Evolutionary conservation across 2,329 filamentous ascomycete genomes (phyloP), one percentile per base, ranked within the genome.

Genomic region (Colletotrichum eleusines): DNA sequence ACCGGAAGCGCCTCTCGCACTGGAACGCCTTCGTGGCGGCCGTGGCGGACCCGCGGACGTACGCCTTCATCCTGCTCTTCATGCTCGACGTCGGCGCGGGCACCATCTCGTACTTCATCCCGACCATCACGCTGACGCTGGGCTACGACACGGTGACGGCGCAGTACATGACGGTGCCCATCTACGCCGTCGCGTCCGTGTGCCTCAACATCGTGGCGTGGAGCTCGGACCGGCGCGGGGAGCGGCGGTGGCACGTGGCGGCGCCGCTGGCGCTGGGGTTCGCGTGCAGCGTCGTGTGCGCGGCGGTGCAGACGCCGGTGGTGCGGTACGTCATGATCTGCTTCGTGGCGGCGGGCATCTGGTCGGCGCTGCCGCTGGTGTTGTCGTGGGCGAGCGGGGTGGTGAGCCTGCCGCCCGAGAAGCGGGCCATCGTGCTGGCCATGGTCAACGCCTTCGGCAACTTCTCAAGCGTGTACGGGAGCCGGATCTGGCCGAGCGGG

Each of bases 51-150:
- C 84, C 83, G 77, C 78, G 84, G 46, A 85, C 85, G 0, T 87
- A 84, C 72, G 75, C 83, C 3, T 83, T 88, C 69, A 80, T 85
- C 16, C 65, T 85, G 0, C 82, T 85, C 3, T 87, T 85, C 74
- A 86, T 87, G 80, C 82, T 85, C 7, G 74, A 78, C 55, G 73
- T 79, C 20, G 84, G 86, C 3, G 84, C 84, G 1, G 84, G 83
- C 8, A 85, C 84, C 0, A 80, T 86, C 14, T 85, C 83, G 8
- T 88, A 88, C 77, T 88, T 87, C 74, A 86, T 87, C 72, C 86
- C 86, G 0, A 86, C 84, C 0, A 81, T 88, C 23, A 84, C 86
- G 33, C 77, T 81, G 26, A 82, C 82, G 0, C 80, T 87, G 2
- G 85, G 85, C 23, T 87, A 86, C 73, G 72, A 83, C 69, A 46